Evolutionary conservation across 2,329 filamentous ascomycete species (phyloP), one percentile per base, ranked within the genome.

Genomic region (Grosmannia penicillata): DNA sequence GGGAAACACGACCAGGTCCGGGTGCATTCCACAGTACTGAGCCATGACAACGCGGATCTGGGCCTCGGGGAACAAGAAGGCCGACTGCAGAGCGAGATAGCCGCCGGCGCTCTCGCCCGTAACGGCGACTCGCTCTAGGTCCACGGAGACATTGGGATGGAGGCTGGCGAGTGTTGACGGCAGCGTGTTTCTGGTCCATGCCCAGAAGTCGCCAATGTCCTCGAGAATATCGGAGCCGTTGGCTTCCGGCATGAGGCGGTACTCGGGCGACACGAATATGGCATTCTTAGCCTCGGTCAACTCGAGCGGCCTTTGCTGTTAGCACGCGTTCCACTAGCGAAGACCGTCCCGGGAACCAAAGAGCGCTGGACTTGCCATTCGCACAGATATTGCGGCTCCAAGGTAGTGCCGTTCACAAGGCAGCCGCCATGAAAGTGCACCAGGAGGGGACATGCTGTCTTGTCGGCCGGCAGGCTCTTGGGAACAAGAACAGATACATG

Each of bases 231-330:
- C 61, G 3, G 51, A 34, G 25, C 63, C 62, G 17, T 40, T 62
- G 38, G 60, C 53, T 41, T 70, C 66, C 18, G 68, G 67, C n/a
- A 66, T 43, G 4, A 72, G 59, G 8, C 66, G 65, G 52, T 72
- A 66, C 48, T 68, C 62, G 1, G 65, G 60, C 2, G 58, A 52
- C 7, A 71, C 47, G 21, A 64, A 52, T 32, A 71, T 59, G n/a
- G 66, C 62, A 13, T 48, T 48, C 35, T 60, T 55, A 21, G 50
- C 44, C 2, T 54, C 50, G 19, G 58, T 53, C 28, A 63, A 52
- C 8, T 62, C 54, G 8, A 66, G 47, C 8, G 59, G 49, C 57
- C 57, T 35, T 13, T 4, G 15, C 5, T 23, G 22, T 35, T 17
- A 35, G 33, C 15, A 18, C 27, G 27, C n/a, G n/a, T n/a, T n/a